These are phyloP conservation scores for Helicostylum pulchrum DNA, from an alignment of 192 early-diverging fungal genomes.

Conservation along the genomic window DNA sequence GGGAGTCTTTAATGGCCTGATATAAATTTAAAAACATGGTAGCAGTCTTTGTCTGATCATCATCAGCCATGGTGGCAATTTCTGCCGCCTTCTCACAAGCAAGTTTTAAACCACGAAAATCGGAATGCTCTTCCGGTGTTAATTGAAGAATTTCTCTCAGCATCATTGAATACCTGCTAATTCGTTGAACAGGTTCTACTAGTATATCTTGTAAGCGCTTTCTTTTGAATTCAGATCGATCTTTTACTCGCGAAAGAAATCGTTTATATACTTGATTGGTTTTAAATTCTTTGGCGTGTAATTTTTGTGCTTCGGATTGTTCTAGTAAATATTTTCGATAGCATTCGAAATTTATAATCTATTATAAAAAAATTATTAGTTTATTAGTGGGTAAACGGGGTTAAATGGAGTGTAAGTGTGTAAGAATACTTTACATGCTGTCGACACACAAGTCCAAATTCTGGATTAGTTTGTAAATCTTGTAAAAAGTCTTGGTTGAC, in stretches of 20 bases:
- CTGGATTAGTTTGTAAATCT: conserved; percentile 38
- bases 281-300: conserved; percentile 50
- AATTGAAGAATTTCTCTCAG: conserved; percentile 32
- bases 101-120: conserved; percentile 19
- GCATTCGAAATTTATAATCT: conserved; percentile 59
- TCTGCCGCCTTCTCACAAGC: conserved; percentile 20
- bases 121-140: conserved; percentile 26
- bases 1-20: conserved; percentile 30
- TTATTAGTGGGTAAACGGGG: neutral
- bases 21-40: conserved; percentile 35
- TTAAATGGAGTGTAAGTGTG: neutral
- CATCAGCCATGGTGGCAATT: conserved; percentile 42
- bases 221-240: conserved; percentile 56
- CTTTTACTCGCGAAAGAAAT: conserved; percentile 50
- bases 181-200: conserved; percentile 38
- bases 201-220: conserved; percentile 42
- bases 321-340: conserved; percentile 64
- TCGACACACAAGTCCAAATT: conserved; percentile 43
- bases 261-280: conserved; percentile 49
- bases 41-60: conserved; percentile 31
- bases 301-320: conserved; percentile 53
- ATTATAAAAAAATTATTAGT: conserved; percentile 17
- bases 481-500: conserved; percentile 54
- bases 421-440: conserved; percentile 23
- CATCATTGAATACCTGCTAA: conserved; percentile 38